These are phyloP conservation scores for Nakazawaea sp. DNA, from an alignment of 805 yeast genomes.

Conservation along the genomic window DNA sequence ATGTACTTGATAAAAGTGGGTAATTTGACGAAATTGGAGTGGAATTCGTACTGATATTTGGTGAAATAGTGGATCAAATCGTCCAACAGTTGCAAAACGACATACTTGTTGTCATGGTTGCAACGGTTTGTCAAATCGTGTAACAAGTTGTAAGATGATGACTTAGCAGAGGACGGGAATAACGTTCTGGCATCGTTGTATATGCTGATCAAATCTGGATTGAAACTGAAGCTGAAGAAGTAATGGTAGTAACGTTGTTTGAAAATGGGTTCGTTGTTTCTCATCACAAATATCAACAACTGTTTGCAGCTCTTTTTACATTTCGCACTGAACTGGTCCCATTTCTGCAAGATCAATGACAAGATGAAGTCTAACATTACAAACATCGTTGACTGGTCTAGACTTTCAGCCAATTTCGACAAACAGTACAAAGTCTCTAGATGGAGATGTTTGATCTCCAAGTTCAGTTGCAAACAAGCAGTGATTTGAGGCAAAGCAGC, in stretches of 20 bases:
- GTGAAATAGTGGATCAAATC: slow-evolving; percentile 51
- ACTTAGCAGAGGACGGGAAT: slow-evolving; percentile 8
- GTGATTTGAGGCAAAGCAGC: slow-evolving; percentile 80
- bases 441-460: slow-evolving; percentile 57
- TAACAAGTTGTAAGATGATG: slow-evolving; percentile 25
- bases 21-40: slow-evolving; percentile 33
- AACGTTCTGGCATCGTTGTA: slow-evolving; percentile 18
- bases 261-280: slow-evolving; percentile 25
- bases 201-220: slow-evolving; percentile 28
- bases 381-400: slow-evolving; percentile 50
- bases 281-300: slow-evolving; percentile 33
- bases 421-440: slow-evolving; percentile 62
- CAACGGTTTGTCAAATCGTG: slow-evolving; percentile 51
- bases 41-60: slow-evolving; percentile 44
- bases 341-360: slow-evolving; percentile 66
- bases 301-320: slow-evolving; percentile 45
- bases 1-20: slow-evolving; percentile 24
- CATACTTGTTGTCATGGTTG: slow-evolving; percentile 57
- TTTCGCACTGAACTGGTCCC: slow-evolving; percentile 41
- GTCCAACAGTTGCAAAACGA: slow-evolving; percentile 62
- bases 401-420: slow-evolving; percentile 48
- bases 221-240: slow-evolving; percentile 44
- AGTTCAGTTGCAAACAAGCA: slow-evolving; percentile 75
- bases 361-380: slow-evolving; percentile 69
- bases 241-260: slow-evolving; percentile 40